phyloP scores from a whole-genome alignment of 805 yeast species.

The Wickerhamomyces mucosus region DNA sequence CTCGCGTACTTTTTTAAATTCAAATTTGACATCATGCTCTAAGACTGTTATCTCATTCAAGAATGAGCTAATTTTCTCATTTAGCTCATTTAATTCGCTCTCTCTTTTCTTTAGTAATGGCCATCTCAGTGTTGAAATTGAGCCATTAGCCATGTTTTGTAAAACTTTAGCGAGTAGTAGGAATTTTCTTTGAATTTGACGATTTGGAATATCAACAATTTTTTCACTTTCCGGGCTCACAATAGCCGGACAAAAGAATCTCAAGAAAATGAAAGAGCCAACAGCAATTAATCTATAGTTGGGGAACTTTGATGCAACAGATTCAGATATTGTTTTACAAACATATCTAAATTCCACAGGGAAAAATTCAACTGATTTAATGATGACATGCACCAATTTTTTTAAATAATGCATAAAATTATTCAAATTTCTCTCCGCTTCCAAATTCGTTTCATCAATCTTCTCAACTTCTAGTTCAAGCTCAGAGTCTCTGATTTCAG shows the following conservation, averaged over 20 bases:
- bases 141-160: conserved; percentile 81
- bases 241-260: conserved; percentile 82
- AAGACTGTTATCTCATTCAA: conserved; percentile 26
- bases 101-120: conserved; percentile 37
- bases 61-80: conserved; percentile 29
- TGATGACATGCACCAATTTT: conserved; percentile 49
- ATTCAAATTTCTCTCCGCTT: conserved; percentile 29
- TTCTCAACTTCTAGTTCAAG: conserved; percentile 62
- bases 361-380: conserved; percentile 41
- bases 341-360: conserved; percentile 69
- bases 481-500: conserved; percentile 38
- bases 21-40: conserved; percentile 17
- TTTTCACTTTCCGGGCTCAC: conserved; percentile 66
- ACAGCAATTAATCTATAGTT: conserved; percentile 61
- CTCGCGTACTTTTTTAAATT: conserved; percentile 10
- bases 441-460: conserved; percentile 25
- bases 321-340: conserved; percentile 51
- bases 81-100: conserved; percentile 32
- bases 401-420: conserved; percentile 48
- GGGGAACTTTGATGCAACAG: conserved; percentile 54
- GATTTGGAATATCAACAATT: conserved; percentile 28
- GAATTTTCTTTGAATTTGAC: conserved; percentile 48
- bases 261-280: conserved; percentile 77
- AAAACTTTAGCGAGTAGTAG: conserved; percentile 75
- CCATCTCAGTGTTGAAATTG: conserved; percentile 57